A percentile compares a stretch with the other conserved stretches of the same genome.
Evolutionary conservation across 306 rosid species (phyloP).

Genomic region (Acacia acuminata): DNA sequence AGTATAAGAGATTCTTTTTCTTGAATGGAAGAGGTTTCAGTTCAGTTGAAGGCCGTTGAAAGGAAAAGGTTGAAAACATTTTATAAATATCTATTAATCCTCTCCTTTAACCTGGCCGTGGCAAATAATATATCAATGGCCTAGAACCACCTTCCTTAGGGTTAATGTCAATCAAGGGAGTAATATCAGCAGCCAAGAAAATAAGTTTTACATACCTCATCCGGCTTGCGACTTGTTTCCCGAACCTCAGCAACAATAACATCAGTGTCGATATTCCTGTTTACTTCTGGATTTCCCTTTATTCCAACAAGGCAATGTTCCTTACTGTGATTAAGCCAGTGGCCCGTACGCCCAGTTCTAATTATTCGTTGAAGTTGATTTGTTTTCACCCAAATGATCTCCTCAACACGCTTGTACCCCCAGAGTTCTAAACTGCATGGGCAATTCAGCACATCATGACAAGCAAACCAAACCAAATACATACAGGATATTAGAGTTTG

Average conservation of each 20-base stretch:
- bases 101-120: background rate
- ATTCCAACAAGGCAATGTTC: slow-evolving; percentile 99
- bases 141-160: slow-evolving; percentile 14
- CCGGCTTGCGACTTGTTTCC: slow-evolving; percentile 99
- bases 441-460: slow-evolving; percentile 1
- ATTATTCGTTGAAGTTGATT: slow-evolving; percentile 97
- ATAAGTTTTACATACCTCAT: slow-evolving; percentile 69
- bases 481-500: slow-evolving; percentile 10
- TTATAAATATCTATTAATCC: background rate
- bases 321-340: slow-evolving; percentile 98
- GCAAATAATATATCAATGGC: slow-evolving; percentile 14
- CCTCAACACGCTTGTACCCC: slow-evolving; percentile 97
- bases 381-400: slow-evolving; percentile 97
- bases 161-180: background rate
- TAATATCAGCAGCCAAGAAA: slow-evolving; percentile 4
- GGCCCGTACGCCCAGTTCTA: slow-evolving; percentile 97
- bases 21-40: slow-evolving; percentile 3
- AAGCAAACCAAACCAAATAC: slow-evolving; percentile 20
- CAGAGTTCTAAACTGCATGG: slow-evolving; percentile 89
- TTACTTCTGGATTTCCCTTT: slow-evolving; percentile 87
- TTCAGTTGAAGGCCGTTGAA: background rate
- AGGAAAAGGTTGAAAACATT: background rate
- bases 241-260: slow-evolving; percentile 98
- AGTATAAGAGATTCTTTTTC: background rate
- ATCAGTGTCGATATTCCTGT: slow-evolving; percentile 96